A percentile compares a stretch with the other conserved stretches of the same genome.
phyloP scores from a whole-genome alignment of 495 filamentous ascomycete species.

The Xylaria palmicola region DNA sequence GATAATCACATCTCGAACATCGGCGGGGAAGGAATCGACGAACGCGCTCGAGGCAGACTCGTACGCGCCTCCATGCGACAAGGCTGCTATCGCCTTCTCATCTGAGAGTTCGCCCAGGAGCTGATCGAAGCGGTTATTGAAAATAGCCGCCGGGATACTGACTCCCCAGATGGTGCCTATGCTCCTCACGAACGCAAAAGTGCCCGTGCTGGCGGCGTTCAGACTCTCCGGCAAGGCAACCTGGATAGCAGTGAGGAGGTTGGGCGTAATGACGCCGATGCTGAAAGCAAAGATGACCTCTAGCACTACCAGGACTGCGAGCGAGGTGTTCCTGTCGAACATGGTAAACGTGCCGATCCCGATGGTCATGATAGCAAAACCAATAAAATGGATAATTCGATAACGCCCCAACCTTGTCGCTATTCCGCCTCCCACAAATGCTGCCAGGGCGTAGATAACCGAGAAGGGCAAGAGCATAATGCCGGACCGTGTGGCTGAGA shows the following conservation, averaged over 20 bases:
- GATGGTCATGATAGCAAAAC: conserved; percentile 39
- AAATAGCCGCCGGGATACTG: conserved; percentile 46
- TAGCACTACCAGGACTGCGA: conserved; percentile 31
- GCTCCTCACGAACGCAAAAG: conserved; percentile 46
- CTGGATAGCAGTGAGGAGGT: conserved; percentile 30
- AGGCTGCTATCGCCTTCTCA: background rate
- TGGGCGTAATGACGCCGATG: conserved; percentile 34
- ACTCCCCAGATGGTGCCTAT: conserved; percentile 51
- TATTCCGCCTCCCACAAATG: conserved; percentile 38
- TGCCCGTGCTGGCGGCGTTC: conserved; percentile 40
- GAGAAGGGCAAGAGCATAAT: conserved; percentile 47
- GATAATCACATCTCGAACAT: conserved; percentile 3
- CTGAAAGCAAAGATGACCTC: conserved; percentile 36
- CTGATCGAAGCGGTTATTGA: conserved; percentile 44
- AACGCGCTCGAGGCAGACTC: conserved; percentile 9
- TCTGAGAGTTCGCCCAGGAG: conserved; percentile 13
- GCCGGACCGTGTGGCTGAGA: conserved; percentile 39
- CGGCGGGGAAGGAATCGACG: conserved; percentile 4
- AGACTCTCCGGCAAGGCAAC: conserved; percentile 42
- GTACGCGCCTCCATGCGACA: conserved; percentile 13
- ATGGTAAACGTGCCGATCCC: conserved; percentile 43
- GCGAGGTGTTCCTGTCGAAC: conserved; percentile 24
- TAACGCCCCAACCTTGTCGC: conserved; percentile 46
- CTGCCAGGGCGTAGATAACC: conserved; percentile 34
- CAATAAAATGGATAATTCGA: conserved; percentile 40